Conservation (phyloP, 2,329 filamentous ascomycete genomes). For the Fusarium papillatum region DNA sequence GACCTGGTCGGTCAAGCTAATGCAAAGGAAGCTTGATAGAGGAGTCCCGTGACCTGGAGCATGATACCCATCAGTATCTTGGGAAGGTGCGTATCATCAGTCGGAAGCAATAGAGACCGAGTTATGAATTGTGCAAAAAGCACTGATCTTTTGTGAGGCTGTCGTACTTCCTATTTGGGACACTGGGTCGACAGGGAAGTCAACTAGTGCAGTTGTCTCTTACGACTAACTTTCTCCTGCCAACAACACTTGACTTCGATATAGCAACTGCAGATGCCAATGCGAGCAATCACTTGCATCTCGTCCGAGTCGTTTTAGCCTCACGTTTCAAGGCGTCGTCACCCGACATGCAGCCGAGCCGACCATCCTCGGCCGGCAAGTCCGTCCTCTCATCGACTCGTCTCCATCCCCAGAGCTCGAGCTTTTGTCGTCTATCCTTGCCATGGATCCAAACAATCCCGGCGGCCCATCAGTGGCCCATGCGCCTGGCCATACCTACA, state of each 20-base stretch:
- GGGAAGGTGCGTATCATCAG: neutral
- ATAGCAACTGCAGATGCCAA: conserved; percentile 1
- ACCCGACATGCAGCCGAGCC: conserved; percentile 2
- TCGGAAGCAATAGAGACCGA: neutral
- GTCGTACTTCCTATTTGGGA: neutral
- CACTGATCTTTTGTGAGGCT: neutral
- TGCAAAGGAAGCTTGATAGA: neutral
- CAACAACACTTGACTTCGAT: neutral
- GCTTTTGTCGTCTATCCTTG: neutral
- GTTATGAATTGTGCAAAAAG: neutral
- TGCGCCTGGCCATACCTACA: conserved; percentile 1
- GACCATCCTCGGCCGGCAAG: neutral
- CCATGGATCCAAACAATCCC: neutral
- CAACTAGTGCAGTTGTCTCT: neutral
- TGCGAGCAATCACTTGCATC: conserved; percentile 7
- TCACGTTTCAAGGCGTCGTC: conserved; percentile 2
- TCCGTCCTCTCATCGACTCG: neutral
- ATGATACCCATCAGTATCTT: neutral
- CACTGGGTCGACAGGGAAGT: neutral
- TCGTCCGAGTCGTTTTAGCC: conserved; percentile 8
- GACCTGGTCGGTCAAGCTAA: neutral
- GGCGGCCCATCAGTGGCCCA: neutral
- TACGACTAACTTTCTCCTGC: neutral
- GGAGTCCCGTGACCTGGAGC: neutral
- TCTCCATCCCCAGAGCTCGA: conserved; percentile 1